phyloP scores from a whole-genome alignment of 805 yeast genomes.

The Saturnispora galanensis region DNA sequence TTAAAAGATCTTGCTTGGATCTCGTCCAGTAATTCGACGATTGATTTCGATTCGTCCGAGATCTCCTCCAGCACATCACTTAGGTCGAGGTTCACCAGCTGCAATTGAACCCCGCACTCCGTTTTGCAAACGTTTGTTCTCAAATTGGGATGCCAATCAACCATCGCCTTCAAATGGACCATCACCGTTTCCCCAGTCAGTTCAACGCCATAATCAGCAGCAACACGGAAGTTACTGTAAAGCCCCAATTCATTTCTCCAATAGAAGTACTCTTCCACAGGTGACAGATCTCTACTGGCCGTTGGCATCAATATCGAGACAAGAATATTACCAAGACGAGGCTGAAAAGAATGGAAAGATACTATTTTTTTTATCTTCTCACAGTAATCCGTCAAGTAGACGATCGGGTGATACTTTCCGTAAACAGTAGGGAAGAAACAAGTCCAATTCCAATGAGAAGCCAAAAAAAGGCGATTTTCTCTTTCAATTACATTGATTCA shows the following conservation, averaged over 20 bases:
- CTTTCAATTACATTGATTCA: no score
- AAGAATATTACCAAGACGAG: background rate
- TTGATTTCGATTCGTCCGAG: constrained; percentile 5
- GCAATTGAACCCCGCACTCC: background rate
- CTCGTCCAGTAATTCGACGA: constrained; percentile 6
- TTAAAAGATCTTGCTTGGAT: background rate
- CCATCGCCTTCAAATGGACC: constrained; percentile 7
- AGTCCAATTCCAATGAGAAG: no score
- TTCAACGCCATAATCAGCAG: constrained; percentile 3
- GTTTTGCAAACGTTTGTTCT: background rate
- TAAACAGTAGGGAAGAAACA: no score
- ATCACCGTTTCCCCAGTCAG: constrained; percentile 1
- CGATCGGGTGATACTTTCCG: no score
- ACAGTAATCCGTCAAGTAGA: no score
- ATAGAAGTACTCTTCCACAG: constrained; percentile 7
- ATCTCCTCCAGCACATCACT: constrained; percentile 15
- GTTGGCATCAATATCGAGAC: background rate
- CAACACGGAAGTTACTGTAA: constrained; percentile 9
- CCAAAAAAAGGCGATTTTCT: no score
- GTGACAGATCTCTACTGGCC: constrained; percentile 3
- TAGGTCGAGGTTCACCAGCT: constrained; percentile 5
- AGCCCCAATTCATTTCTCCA: constrained; percentile 9
- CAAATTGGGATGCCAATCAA: constrained; percentile 6
- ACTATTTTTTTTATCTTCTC: no score
- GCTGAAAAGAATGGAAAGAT: background rate